phyloP scores from a whole-genome alignment of 1,284 basidiomycete genomes.

The Puccinia novopanici region DNA sequence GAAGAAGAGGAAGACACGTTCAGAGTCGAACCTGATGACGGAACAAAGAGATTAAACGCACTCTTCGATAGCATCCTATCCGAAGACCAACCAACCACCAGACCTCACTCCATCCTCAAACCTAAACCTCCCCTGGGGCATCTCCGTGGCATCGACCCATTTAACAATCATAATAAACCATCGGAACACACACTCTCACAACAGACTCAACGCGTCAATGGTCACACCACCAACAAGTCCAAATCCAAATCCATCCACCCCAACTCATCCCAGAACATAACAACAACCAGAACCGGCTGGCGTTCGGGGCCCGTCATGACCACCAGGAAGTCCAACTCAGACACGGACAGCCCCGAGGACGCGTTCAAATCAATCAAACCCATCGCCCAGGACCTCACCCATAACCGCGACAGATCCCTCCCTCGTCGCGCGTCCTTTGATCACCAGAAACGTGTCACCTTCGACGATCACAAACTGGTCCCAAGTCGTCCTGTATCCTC shows the following conservation, averaged over 20 bases:
- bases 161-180: neutral
- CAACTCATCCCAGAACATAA: neutral
- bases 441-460: constrained; percentile 7
- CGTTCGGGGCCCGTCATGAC: neutral
- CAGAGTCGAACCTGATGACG: no score
- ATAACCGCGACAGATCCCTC: neutral
- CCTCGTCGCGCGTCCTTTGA: neutral
- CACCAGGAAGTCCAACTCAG: neutral
- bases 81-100: no score
- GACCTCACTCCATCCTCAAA: no score
- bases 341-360: constrained; percentile 25
- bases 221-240: neutral
- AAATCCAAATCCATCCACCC: no score
- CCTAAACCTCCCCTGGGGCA: neutral
- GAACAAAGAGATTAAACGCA: no score
- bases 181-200: no score
- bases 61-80: no score
- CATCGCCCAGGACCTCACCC: neutral
- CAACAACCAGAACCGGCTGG: constrained; percentile 9
- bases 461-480: neutral
- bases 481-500: neutral
- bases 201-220: no score
- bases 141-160: neutral
- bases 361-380: neutral
- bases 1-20: no score